Base-by-base conservation (phyloP, 2,329 filamentous ascomycete genomes). In the Colletotrichum sp. region DNA sequence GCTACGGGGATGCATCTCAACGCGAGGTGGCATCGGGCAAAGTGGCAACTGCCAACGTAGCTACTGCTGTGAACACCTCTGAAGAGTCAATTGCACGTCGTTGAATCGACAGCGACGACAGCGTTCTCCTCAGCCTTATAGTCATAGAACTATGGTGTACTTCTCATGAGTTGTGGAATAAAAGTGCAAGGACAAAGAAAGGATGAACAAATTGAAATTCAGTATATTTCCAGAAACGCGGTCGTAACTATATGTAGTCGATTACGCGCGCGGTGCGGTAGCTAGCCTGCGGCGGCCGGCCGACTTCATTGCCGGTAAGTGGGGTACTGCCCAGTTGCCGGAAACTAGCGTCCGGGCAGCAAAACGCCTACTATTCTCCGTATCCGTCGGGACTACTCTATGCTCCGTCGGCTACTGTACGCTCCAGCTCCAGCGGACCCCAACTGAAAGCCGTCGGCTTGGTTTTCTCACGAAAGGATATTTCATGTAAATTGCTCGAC, bases 101-200 rank as follows among this genome's bases (percentile, higher is more conserved):
- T 16, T 64, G n/a, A 64, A 21, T 10, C 43, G 6, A 21, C 0
- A 48, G 43, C 10, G 43, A 48, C n/a, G 8, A 13, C 43, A 48
- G n/a, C 43, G 8, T n/a, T n/a, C 18, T 0, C 38, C 0, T n/a
- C 0, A 18, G 36, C 36, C 36, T 38, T 18, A 18, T 10, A 6
- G 36, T 38, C 8, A 10, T 43, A 43, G 18, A 43, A 0, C 0
- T 43, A 3, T 6, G 18, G 0, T n/a, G 38, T n/a, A 43, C 18
- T n/a, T 43, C 38, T 43, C 18, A 43, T n/a, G 1, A 38, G 2
- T 38, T 8, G 36, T 38, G 36, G 15, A 38, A 38, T 18, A 16
- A 18, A 8, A 38, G 8, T 38, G 36, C 36, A 38, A 38, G 36
- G 36, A 38, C 0, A 18, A 18, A 0, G 15, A 38, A 16, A 38